phyloP scores from a whole-genome alignment of 1,284 basidiomycete species.

The Mycosarcoma maydis region DNA sequence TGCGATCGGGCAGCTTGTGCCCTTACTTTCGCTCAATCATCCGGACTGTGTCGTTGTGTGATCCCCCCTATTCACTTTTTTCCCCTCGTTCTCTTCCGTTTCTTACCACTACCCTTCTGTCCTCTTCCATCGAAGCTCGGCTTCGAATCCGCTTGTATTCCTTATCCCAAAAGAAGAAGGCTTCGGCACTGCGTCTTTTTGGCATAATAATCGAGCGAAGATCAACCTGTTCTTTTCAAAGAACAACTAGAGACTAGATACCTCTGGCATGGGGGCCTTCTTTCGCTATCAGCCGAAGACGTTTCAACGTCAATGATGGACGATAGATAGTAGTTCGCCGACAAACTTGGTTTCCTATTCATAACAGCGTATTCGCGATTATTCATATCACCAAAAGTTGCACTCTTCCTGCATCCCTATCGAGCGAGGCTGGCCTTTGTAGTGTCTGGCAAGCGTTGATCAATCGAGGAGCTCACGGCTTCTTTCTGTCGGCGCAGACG shows the following conservation, averaged over 20 bases:
- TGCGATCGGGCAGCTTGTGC: background rate
- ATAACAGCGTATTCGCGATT: too few species aligned
- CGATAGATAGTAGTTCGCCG: slow-evolving; percentile 55
- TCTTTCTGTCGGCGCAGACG: too few species aligned
- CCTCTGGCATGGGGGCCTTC: slow-evolving; percentile 47
- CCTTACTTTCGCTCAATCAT: slow-evolving; percentile 1
- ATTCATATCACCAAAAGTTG: too few species aligned
- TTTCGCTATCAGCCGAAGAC: slow-evolving; percentile 56
- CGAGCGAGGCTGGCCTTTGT: too few species aligned
- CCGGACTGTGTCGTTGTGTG: slow-evolving; percentile 5
- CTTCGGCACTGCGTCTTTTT: slow-evolving; percentile 40
- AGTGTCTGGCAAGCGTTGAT: too few species aligned
- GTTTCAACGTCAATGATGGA: slow-evolving; percentile 46
- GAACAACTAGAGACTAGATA: slow-evolving; percentile 46
- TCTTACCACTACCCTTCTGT: background rate
- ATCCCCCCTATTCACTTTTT: background rate
- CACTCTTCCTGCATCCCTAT: too few species aligned
- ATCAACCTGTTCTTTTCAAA: slow-evolving; percentile 33
- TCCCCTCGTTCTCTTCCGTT: background rate
- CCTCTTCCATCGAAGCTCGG: background rate
- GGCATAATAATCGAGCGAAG: slow-evolving; percentile 54
- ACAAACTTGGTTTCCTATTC: too few species aligned
- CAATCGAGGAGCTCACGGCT: too few species aligned
- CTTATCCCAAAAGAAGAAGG: slow-evolving; percentile 55
- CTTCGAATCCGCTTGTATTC: slow-evolving; percentile 39